Conservation (phyloP, 805 yeast species). For the Scheffersomyces amazonensis region DNA sequence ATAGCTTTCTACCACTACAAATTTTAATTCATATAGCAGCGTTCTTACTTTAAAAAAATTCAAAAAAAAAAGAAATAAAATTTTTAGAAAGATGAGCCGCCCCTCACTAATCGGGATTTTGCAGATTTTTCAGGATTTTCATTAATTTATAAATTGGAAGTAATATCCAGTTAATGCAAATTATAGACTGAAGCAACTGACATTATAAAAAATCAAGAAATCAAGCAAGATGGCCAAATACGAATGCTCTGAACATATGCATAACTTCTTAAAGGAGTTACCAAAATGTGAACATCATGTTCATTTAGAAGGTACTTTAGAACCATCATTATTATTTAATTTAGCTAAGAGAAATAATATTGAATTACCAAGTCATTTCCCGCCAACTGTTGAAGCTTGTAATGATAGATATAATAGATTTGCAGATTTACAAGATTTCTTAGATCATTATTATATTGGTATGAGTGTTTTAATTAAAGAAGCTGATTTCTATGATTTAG, state of each 20-base stretch:
- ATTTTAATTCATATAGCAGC: too few relatives aligned
- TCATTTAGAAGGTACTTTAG: slow-evolving; percentile 80
- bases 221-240: slow-evolving; percentile 6
- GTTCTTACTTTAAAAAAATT: too few relatives aligned
- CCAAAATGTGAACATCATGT: slow-evolving; percentile 90
- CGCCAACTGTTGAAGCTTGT: slow-evolving; percentile 55
- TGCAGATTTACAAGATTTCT: slow-evolving; percentile 70
- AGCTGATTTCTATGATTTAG: slow-evolving; percentile 72
- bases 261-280: slow-evolving; percentile 57
- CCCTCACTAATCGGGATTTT: too few relatives aligned
- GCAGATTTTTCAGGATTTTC: too few relatives aligned
- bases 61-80: too few relatives aligned
- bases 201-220: too few relatives aligned
- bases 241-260: slow-evolving; percentile 27
- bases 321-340: slow-evolving; percentile 69
- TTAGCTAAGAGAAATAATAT: slow-evolving; percentile 66
- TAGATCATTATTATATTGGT: slow-evolving; percentile 77
- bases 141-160: too few relatives aligned
- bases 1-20: too few relatives aligned
- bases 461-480: slow-evolving; percentile 70
- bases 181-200: too few relatives aligned
- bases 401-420: slow-evolving; percentile 59
- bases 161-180: too few relatives aligned
- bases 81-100: too few relatives aligned
- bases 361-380: slow-evolving; percentile 59